Percentiles rank a stretch among this genome's conserved stretches.
Evolutionary conservation across 2,329 filamentous ascomycete genomes (phyloP).

Genomic region (Colletotrichum neosansevieriae): DNA sequence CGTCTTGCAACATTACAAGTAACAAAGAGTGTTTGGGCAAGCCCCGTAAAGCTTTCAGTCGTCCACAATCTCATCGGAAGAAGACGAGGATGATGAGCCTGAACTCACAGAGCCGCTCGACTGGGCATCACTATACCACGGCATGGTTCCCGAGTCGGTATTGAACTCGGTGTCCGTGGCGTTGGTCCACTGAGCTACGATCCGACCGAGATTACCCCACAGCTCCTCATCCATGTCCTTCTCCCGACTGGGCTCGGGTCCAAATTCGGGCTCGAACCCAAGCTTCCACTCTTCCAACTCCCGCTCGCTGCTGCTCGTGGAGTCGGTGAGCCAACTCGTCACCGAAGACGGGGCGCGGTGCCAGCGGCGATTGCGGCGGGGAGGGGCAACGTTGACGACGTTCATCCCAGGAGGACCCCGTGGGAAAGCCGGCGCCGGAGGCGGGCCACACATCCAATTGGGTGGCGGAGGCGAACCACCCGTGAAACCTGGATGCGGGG

Average conservation of each 20-base stretch:
- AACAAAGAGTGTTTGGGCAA: background rate
- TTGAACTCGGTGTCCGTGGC: constrained; percentile 28
- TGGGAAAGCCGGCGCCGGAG: background rate
- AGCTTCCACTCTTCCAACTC: constrained; percentile 12
- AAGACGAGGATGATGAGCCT: constrained; percentile 8
- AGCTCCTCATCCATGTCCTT: constrained; percentile 20
- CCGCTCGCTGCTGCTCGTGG: background rate
- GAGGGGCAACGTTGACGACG: background rate
- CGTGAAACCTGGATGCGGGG: background rate
- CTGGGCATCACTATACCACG: constrained; percentile 24
- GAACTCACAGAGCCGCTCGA: background rate
- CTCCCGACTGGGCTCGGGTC: constrained; percentile 17
- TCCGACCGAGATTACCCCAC: constrained; percentile 15
- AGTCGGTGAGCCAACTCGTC: constrained; percentile 11
- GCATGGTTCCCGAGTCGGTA: constrained; percentile 15
- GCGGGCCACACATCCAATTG: background rate
- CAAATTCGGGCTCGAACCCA: constrained; percentile 22
- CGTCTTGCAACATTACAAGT: no score
- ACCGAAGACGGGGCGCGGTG: background rate
- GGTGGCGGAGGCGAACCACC: background rate
- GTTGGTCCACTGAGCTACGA: constrained; percentile 32
- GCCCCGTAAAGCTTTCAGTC: background rate
- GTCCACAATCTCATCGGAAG: constrained; percentile 12
- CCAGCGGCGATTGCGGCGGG: background rate
- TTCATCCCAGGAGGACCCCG: background rate